A percentile compares a stretch with the other conserved stretches of the same genome.
phyloP scores from a whole-genome alignment of 768 basidiomycete species.

The Psilocybe sp. region DNA sequence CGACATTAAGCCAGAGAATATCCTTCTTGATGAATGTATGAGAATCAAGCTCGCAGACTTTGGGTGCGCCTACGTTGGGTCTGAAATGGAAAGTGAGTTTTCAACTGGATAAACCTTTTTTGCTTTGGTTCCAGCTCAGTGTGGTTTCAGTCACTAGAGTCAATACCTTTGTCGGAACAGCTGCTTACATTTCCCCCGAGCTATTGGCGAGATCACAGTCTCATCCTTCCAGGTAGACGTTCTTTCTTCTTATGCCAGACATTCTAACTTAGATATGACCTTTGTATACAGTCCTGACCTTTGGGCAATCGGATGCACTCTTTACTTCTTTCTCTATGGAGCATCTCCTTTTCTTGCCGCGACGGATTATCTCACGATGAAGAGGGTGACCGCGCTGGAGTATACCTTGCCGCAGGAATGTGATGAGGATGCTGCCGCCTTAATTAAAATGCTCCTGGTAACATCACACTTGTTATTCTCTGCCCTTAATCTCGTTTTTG shows the following conservation, averaged over 20 bases:
- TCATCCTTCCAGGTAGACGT: constrained; percentile 69
- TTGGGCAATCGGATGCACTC: constrained; percentile 93
- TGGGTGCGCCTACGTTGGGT: constrained; percentile 80
- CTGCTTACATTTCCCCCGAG: constrained; percentile 22
- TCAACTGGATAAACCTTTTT: constrained; percentile 3
- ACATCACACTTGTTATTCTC: constrained; percentile 18
- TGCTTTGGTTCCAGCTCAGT: constrained; percentile 3
- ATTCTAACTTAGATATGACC: constrained; percentile 8
- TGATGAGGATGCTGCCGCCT: constrained; percentile 75
- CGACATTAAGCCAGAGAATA: constrained; percentile 85
- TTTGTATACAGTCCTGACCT: constrained; percentile 70
- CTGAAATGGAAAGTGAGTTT: constrained; percentile 52
- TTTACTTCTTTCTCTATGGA: constrained; percentile 92
- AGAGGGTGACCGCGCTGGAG: constrained; percentile 87
- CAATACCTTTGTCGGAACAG: constrained; percentile 31
- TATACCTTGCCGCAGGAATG: constrained; percentile 88
- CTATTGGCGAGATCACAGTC: constrained; percentile 65
- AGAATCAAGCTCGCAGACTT: constrained; percentile 97
- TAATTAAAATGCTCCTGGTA: constrained; percentile 78
- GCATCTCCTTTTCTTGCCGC: constrained; percentile 88
- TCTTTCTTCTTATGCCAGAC: background rate
- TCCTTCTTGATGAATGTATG: constrained; percentile 83
- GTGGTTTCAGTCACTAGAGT: constrained; percentile 21
- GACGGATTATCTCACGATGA: constrained; percentile 93
- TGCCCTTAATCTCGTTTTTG: background rate